Conservation (phyloP, 441 rosid genomes). For the Adansonia rubrostipa region DNA sequence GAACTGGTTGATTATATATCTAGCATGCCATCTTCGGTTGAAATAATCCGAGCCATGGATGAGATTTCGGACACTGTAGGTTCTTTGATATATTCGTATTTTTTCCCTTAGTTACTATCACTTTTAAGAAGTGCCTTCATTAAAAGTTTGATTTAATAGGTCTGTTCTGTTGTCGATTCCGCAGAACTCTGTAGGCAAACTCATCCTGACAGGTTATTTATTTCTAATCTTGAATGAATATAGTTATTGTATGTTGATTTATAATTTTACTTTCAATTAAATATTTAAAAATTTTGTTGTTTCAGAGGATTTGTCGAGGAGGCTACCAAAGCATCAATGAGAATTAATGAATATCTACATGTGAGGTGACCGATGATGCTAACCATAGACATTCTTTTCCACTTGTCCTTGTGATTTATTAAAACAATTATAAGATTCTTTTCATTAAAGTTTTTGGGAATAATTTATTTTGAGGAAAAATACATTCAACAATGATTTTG, state of each 20-base stretch:
- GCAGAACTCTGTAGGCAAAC: constrained; percentile 96
- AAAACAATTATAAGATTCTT: background rate
- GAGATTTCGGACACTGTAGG: constrained; percentile 86
- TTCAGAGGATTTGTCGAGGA: constrained; percentile 87
- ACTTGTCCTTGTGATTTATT: background rate
- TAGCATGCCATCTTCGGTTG: constrained; percentile 69
- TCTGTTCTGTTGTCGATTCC: constrained; percentile 91
- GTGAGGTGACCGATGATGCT: constrained; percentile 81
- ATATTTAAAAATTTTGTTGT: constrained; percentile 21
- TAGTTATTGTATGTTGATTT: background rate
- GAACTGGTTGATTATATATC: constrained; percentile 74
- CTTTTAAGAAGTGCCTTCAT: constrained; percentile 24
- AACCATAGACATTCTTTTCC: background rate
- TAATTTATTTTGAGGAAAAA: background rate
- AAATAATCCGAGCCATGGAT: constrained; percentile 82
- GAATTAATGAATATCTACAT: constrained; percentile 93
- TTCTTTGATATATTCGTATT: constrained; percentile 18
- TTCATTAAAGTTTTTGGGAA: background rate
- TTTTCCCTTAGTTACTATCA: background rate
- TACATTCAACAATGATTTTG: background rate
- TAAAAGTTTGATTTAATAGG: constrained; percentile 49
- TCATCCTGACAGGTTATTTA: constrained; percentile 82
- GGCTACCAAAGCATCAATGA: constrained; percentile 86
- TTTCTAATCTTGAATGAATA: constrained; percentile 18
- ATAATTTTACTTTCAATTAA: background rate